Conservation (phyloP, 2,329 filamentous ascomycete genomes). For the Drechslerella dactyloides region DNA sequence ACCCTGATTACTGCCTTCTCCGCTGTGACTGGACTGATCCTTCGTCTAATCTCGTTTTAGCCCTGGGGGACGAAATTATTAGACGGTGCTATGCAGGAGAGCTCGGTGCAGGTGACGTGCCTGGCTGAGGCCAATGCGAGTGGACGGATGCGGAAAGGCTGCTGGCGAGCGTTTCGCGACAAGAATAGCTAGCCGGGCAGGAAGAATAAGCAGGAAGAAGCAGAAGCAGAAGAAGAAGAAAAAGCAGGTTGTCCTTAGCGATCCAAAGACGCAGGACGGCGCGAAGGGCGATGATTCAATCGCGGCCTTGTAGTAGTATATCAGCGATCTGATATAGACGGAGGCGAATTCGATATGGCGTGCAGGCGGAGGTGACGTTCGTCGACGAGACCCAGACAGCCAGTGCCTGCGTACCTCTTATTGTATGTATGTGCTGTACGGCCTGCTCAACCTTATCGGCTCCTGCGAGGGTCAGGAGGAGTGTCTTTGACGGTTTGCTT, state of each 20-base stretch:
- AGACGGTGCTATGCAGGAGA: constrained; percentile 29
- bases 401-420: constrained; percentile 19
- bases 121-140: constrained; percentile 19
- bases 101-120: constrained; percentile 31
- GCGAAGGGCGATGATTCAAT: too few relatives aligned
- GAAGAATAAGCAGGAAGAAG: constrained; percentile 1
- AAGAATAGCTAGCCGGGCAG: constrained; percentile 11
- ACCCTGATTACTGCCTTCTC: constrained; percentile 3
- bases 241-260: background rate
- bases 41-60: constrained; percentile 14
- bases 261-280: constrained; percentile 34
- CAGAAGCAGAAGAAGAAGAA: constrained; percentile 2
- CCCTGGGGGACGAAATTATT: background rate
- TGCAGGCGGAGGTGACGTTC: background rate
- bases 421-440: background rate
- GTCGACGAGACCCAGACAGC: constrained; percentile 33
- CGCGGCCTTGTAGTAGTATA: background rate
- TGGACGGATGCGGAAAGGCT: constrained; percentile 43
- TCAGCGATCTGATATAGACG: constrained; percentile 12
- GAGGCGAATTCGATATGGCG: background rate
- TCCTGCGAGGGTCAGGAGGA: constrained; percentile 20
- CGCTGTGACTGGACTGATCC: constrained; percentile 40
- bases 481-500: background rate
- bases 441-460: constrained; percentile 13
- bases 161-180: constrained; percentile 30